Evolutionary conservation across 148 eudicot genomes (phyloP).

Genomic region (Arbutus unedo): DNA sequence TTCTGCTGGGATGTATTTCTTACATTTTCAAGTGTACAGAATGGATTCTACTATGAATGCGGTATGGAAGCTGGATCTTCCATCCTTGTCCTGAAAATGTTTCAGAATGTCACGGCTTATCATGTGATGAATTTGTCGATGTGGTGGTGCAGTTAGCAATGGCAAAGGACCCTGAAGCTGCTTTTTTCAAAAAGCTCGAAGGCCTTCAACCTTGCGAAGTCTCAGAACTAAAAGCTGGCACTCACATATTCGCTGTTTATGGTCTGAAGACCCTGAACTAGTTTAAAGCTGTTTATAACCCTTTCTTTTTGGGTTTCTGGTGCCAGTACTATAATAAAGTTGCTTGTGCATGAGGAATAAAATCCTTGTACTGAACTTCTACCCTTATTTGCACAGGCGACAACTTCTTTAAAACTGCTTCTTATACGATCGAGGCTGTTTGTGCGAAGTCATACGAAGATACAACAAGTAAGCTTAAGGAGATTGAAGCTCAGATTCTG

Average conservation of each 20-base stretch:
- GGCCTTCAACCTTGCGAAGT: slow-evolving; percentile 99
- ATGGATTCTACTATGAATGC: slow-evolving; percentile 96
- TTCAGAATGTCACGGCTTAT: background rate
- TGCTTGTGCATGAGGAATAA: background rate
- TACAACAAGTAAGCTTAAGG: slow-evolving; percentile 56
- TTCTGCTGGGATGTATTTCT: slow-evolving; percentile 97
- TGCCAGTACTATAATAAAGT: background rate
- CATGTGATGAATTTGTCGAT: slow-evolving; percentile 5
- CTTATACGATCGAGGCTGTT: slow-evolving; percentile 83
- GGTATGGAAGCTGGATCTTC: slow-evolving; percentile 21
- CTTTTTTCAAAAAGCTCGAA: slow-evolving; percentile 94
- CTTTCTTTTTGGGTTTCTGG: slow-evolving; percentile 8
- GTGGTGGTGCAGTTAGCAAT: slow-evolving; percentile 72
- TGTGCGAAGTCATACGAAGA: slow-evolving; percentile 79
- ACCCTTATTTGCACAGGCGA: slow-evolving; percentile 53
- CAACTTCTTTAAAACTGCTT: slow-evolving; percentile 94
- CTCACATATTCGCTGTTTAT: slow-evolving; percentile 96
- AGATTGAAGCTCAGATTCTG: slow-evolving; percentile 61
- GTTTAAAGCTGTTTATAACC: slow-evolving; percentile 13
- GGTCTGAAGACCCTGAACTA: slow-evolving; percentile 39
- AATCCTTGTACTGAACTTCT: background rate
- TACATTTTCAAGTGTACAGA: slow-evolving; percentile 98
- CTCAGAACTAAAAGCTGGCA: slow-evolving; percentile 85
- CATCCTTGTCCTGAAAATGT: background rate
- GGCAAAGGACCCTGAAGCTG: slow-evolving; percentile 99